Evolutionary conservation across 768 basidiomycete species (phyloP).

Genomic region (Boletus rufocinnamomeus): DNA sequence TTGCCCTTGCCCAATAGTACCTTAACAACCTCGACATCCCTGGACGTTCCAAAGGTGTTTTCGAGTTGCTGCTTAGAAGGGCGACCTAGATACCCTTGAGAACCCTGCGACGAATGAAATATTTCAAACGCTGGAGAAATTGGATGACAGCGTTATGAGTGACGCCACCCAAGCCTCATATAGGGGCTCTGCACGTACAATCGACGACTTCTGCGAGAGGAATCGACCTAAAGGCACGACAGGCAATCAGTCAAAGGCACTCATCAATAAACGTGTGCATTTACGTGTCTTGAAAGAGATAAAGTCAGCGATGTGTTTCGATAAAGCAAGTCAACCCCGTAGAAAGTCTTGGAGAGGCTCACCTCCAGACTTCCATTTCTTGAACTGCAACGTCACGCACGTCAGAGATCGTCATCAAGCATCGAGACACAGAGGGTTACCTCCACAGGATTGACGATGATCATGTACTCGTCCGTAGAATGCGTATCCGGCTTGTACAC

Average conservation of each 20-base stretch:
- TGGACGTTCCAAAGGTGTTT: constrained; percentile 62
- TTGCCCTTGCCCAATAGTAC: constrained; percentile 65
- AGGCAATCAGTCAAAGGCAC: constrained; percentile 16
- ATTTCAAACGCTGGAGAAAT: constrained; percentile 65
- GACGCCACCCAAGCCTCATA: not conserved
- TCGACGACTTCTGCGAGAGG: constrained; percentile 79
- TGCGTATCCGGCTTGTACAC: constrained; percentile 78
- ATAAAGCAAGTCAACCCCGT: not conserved
- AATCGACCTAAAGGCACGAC: constrained; percentile 50
- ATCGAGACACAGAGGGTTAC: constrained; percentile 40
- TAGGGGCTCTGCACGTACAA: constrained; percentile 47
- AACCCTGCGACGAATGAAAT: constrained; percentile 70
- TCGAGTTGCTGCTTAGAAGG: constrained; percentile 87
- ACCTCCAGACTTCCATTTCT: constrained; percentile 84
- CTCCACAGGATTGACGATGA: constrained; percentile 66
- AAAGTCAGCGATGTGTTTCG: constrained; percentile 12
- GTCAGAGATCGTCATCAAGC: constrained; percentile 9
- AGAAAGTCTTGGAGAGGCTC: constrained; percentile 29
- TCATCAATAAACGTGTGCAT: constrained; percentile 10
- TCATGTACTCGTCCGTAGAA: constrained; percentile 69
- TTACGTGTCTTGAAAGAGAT: constrained; percentile 63
- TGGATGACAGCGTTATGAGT: not conserved
- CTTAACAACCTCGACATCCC: constrained; percentile 63
- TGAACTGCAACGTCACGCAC: constrained; percentile 47
- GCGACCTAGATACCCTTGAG: constrained; percentile 72